Base-by-base conservation (phyloP, 257 asterid species). In the Solanum corneliomulleri region DNA sequence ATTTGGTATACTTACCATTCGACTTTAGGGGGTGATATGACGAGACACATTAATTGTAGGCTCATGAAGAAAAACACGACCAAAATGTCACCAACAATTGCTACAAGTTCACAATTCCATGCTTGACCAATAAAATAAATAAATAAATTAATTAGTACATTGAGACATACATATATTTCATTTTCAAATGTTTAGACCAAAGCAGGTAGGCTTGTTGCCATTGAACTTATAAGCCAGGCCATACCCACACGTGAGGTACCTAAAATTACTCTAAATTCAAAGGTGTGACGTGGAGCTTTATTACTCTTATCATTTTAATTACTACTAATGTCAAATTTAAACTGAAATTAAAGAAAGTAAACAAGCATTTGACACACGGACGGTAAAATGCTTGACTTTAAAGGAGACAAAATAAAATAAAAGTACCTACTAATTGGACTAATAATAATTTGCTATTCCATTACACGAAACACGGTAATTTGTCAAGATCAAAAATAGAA, bases 361-460 rank as follows among this genome's bases (percentile, higher is more conserved):
- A 27, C 11, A 47, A 39, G 8, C 31, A 35, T 68, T 41, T 58
- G 71, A 49, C 86, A 35, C 45, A 29, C 69, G 71, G 71, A 64
- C 44, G 42, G 6, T 89, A 77, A 78, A 86, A n/a, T 89, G 88
- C 85, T 89, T 89, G 94, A 93, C 94, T 91, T 71, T 88, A 86
- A 52, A 68, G 94, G 94, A 92, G 86, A 92, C 92, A 88, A 68
- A 86, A 56, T 18, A 18, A 39, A 85, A 86, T 81, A 7, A 66
- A 11, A 27, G 11, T 18, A 90, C 89, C 92, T 83, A 89, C 86
- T 77, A 47, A 71, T 84, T 89, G 62, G 90, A 93, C 92, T 84
- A 88, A 87, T 27, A 85, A 87, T 23, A 66, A 60, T 84, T n/a
- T 41, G 3, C 44, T 84, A 56, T 84, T 84, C 44, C 44, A 68